These are phyloP conservation scores for Aegle marmelos DNA, from an alignment of 345 rosid genomes.

Conservation along the genomic window DNA sequence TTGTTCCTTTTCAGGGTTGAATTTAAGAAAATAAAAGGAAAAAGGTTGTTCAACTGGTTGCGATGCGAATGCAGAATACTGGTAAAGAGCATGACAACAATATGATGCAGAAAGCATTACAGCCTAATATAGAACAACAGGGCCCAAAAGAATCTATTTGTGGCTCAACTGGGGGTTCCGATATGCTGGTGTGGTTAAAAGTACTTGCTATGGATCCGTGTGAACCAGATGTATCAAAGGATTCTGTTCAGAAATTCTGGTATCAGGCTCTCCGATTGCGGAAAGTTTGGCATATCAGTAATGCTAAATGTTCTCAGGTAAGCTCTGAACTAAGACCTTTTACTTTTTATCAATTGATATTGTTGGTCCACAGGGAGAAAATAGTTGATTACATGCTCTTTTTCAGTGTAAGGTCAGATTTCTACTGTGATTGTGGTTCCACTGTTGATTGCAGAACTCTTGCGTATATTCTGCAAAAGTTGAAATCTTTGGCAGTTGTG, in stretches of 20 bases:
- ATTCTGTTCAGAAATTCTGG: background rate
- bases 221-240: background rate
- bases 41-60: constrained; percentile 1
- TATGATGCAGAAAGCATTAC: background rate
- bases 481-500: background rate
- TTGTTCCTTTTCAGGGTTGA: background rate
- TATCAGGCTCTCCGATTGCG: constrained; percentile 15
- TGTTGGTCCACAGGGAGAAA: background rate
- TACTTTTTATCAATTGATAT: no score
- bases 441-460: background rate
- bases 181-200: constrained; percentile 18
- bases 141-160: background rate
- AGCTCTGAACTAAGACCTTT: background rate
- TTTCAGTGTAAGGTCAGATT: background rate
- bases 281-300: background rate
- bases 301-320: constrained; percentile 10
- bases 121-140: background rate
- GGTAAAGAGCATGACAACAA: background rate
- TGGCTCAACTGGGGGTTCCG: background rate
- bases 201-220: constrained; percentile 23
- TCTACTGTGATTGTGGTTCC: background rate
- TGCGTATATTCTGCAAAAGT: background rate
- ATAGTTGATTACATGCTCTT: background rate
- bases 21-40: background rate
- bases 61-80: background rate